These are phyloP conservation scores for Coniferiporia sulphurascens DNA, from an alignment of 1,284 basidiomycete genomes.

Conservation along the genomic window DNA sequence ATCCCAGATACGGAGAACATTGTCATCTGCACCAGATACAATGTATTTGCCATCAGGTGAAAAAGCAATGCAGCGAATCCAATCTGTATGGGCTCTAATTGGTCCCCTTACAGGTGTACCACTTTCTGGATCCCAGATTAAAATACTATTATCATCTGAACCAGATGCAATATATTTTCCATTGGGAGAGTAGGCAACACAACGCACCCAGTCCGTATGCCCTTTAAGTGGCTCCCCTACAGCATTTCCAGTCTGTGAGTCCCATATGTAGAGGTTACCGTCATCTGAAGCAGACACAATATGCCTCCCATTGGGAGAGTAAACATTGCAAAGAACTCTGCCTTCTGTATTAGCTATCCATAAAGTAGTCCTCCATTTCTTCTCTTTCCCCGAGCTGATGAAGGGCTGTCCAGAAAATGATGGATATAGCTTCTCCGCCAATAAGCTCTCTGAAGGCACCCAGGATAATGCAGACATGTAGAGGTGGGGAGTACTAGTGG, in stretches of 20 bases:
- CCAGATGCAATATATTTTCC: conserved; percentile 63
- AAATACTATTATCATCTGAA: conserved; percentile 36
- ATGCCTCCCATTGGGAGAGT: neutral
- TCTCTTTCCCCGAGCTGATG: neutral
- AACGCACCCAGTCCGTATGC: neutral
- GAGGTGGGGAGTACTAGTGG: neutral
- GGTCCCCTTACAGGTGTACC: neutral
- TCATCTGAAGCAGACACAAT: conserved; percentile 13
- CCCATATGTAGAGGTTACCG: neutral
- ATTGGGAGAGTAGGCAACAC: conserved; percentile 20
- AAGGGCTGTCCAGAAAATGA: neutral
- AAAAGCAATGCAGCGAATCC: neutral
- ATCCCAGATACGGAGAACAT: neutral
- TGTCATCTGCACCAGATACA: conserved; percentile 32
- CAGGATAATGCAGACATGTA: neutral
- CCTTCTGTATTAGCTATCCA: neutral
- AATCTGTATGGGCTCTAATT: neutral
- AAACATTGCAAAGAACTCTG: neutral
- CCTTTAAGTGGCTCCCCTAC: conserved; percentile 2
- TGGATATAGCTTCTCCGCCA: neutral
- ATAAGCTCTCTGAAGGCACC: neutral
- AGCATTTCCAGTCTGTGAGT: neutral
- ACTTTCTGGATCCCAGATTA: neutral
- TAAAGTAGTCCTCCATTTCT: neutral
- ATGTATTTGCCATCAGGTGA: neutral